phyloP scores from a whole-genome alignment of 345 rosid genomes.

The Salix udensis region DNA sequence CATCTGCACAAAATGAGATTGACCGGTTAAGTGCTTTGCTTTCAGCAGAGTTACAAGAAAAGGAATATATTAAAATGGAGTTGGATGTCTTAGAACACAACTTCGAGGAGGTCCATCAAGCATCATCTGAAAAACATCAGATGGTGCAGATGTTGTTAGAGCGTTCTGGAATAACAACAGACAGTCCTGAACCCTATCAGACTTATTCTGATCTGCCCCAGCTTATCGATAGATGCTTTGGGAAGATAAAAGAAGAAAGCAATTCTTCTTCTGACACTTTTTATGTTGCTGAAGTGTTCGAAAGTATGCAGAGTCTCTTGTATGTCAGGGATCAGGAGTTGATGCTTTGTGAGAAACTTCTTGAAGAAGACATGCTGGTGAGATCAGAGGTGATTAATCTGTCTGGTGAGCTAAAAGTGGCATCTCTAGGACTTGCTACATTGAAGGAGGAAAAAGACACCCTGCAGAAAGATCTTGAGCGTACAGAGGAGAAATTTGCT shows the following conservation, averaged over 20 bases:
- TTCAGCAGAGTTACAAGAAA: constrained; percentile 59
- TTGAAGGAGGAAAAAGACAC: constrained; percentile 56
- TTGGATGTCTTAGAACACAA: constrained; percentile 36
- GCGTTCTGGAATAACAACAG: constrained; percentile 46
- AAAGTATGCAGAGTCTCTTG: constrained; percentile 61
- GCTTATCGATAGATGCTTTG: constrained; percentile 54
- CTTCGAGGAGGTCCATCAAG: constrained; percentile 41
- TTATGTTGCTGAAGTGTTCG: constrained; percentile 39
- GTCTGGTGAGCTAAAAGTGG: constrained; percentile 38
- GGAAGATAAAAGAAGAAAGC: constrained; percentile 45
- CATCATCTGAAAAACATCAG: constrained; percentile 53
- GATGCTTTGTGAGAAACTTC: constrained; percentile 51
- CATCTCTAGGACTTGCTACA: constrained; percentile 44
- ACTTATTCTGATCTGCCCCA: constrained; percentile 34
- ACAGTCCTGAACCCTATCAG: constrained; percentile 30
- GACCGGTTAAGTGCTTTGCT: constrained; percentile 55
- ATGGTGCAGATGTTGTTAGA: constrained; percentile 51
- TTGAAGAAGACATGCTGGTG: constrained; percentile 54
- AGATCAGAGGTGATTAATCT: constrained; percentile 44
- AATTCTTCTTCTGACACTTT: constrained; percentile 34
- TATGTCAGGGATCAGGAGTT: constrained; percentile 61
- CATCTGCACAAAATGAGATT: constrained; percentile 43
- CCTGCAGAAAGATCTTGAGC: constrained; percentile 62
- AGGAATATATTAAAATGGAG: constrained; percentile 47
- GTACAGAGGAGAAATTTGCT: constrained; percentile 75